Base-by-base conservation (phyloP, 192 early-diverging fungal genomes). In the Coemansia sp. region DNA sequence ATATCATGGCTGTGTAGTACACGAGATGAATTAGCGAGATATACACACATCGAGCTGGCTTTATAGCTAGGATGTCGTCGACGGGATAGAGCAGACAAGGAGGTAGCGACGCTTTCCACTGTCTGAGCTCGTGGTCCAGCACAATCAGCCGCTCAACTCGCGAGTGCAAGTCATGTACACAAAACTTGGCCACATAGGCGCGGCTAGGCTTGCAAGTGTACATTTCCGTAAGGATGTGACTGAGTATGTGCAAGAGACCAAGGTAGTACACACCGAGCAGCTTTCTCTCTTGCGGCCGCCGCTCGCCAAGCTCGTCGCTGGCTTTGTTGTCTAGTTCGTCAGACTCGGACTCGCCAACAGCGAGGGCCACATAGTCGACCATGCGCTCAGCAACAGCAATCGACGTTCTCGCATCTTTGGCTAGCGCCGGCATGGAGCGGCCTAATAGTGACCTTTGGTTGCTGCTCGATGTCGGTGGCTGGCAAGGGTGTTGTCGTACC, bases 1-100 rank as follows among this genome's bases (percentile, higher is more conserved):
- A 55, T 21, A 84, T 80, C 74, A 80, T 69, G 35, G 83, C 77
- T 8, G 70, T 77, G 63, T 84, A 66, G 59, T 84, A 84, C 16
- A 84, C 70, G 10, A 76, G 61, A 28, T 80, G 77, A 37, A 84
- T 74, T 3, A 77, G 67, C 28, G 74, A 71, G 24, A 84, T 72
- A 23, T 76, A 80, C 37, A 75, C 74, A 45, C 74, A 76, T 20
- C 74, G 71, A 18, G 83, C 66, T 6, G 72, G 75, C 35, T 67
- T 65, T 14, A 61, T 60, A 3, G 59, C 65, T 36, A 80, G 62
- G 34, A 77, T 76, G 33, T 84, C 77, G 28, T 76, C 74, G 2
- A 66, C 28, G 8, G 70, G 61, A 33, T 84, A 84, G 61, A 68
- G 65, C 45, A 84, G 68, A 26, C 70, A 57, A 0, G 70, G 42